phyloP scores from a whole-genome alignment of 2,329 filamentous ascomycete genomes.

The Phaeosphaeria sp. region DNA sequence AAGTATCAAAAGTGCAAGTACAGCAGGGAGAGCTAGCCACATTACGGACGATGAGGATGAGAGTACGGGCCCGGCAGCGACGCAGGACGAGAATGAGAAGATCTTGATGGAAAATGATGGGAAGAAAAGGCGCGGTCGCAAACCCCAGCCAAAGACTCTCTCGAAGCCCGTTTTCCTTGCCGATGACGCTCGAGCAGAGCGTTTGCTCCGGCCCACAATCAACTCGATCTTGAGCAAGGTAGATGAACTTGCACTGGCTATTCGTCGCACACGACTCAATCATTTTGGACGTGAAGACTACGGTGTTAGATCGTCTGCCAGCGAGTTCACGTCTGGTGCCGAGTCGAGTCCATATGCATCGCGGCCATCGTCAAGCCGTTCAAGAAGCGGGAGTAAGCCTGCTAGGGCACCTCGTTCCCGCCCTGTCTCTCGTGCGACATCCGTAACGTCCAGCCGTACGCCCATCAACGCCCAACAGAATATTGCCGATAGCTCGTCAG shows the following conservation, averaged over 20 bases:
- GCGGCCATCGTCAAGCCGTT: slow-evolving; percentile 20
- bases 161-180: slow-evolving; percentile 64
- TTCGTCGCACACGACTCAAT: slow-evolving; percentile 71
- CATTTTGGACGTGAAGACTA: slow-evolving; percentile 41
- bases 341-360: slow-evolving; percentile 26
- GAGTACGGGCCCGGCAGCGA: neutral
- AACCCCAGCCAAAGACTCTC: slow-evolving; percentile 9
- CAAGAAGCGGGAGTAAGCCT: slow-evolving; percentile 12
- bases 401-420: slow-evolving; percentile 13
- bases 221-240: slow-evolving; percentile 73
- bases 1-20: slow-evolving; percentile 5
- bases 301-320: slow-evolving; percentile 39
- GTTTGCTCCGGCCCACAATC: slow-evolving; percentile 70
- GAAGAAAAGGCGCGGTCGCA: slow-evolving; percentile 16
- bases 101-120: neutral
- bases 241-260: slow-evolving; percentile 70
- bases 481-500: neutral
- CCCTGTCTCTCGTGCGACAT: slow-evolving; percentile 18
- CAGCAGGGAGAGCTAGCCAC: slow-evolving; percentile 7
- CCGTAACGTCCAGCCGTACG: neutral
- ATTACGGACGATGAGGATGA: slow-evolving; percentile 11
- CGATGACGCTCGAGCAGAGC: slow-evolving; percentile 72
- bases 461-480: neutral
- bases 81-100: slow-evolving; percentile 7
- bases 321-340: slow-evolving; percentile 35